Conservation (phyloP, 768 basidiomycete genomes). For the Leccinellum luteum region DNA sequence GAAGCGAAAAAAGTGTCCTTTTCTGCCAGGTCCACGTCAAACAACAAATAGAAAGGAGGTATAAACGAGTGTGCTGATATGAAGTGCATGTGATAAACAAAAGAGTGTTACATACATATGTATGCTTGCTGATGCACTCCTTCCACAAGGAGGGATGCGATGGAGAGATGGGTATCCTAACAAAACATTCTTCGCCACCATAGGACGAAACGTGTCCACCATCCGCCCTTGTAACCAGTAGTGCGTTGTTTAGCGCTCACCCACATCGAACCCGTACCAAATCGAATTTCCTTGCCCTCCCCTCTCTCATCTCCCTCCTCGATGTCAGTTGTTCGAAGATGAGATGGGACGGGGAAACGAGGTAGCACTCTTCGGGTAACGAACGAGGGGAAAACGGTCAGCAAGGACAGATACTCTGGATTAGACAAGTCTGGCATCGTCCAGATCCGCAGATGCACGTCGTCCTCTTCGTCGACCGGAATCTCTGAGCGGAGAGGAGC, state of each 20-base stretch:
- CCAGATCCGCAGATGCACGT: constrained; percentile 72
- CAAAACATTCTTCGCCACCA: constrained; percentile 84
- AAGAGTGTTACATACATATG: constrained; percentile 37
- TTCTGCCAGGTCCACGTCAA: constrained; percentile 22
- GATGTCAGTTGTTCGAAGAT: constrained; percentile 49
- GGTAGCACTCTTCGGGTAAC: constrained; percentile 68
- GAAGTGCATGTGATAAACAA: constrained; percentile 29
- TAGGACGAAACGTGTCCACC: constrained; percentile 73
- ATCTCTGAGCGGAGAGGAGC: constrained; percentile 34
- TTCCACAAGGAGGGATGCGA: not conserved
- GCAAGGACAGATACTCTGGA: constrained; percentile 65
- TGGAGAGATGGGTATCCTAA: constrained; percentile 36
- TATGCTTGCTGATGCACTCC: constrained; percentile 17
- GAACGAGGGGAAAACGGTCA: constrained; percentile 76
- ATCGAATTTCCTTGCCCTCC: constrained; percentile 57
- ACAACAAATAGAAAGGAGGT: constrained; percentile 19
- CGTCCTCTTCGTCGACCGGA: constrained; percentile 35
- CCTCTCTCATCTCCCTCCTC: constrained; percentile 64
- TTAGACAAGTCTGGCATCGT: constrained; percentile 76
- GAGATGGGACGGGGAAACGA: constrained; percentile 54
- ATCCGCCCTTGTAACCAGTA: constrained; percentile 69
- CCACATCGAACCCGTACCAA: constrained; percentile 87
- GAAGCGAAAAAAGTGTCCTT: constrained; percentile 3
- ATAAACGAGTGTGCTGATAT: constrained; percentile 23
- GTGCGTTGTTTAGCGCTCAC: constrained; percentile 57